These are phyloP conservation scores for Alternaria sp. DNA, from an alignment of 2,329 filamentous ascomycete species.

Conservation along the genomic window DNA sequence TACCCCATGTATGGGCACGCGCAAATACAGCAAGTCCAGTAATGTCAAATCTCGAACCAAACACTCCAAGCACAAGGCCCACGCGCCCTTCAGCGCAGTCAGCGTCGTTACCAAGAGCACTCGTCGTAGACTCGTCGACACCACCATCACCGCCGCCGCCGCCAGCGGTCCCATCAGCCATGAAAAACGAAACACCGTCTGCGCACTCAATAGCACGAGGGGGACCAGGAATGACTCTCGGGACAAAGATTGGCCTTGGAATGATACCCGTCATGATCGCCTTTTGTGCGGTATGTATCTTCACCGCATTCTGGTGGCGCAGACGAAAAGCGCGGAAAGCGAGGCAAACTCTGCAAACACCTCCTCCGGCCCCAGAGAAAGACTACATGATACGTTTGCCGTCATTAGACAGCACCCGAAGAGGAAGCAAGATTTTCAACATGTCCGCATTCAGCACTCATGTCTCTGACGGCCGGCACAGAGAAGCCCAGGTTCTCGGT, in stretches of 20 bases:
- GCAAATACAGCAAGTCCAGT: background rate
- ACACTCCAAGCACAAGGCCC: background rate
- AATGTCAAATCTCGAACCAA: background rate
- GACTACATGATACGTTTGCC: slow-evolving; percentile 11
- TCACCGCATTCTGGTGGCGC: slow-evolving; percentile 28
- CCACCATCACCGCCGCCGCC: background rate
- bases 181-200: background rate
- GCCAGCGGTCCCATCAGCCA: background rate
- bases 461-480: slow-evolving; percentile 1
- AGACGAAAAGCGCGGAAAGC: slow-evolving; percentile 10
- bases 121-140: background rate
- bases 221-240: slow-evolving; percentile 7
- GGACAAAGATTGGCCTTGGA: slow-evolving; percentile 30
- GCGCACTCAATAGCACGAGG: background rate
- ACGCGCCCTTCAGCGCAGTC: background rate
- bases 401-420: slow-evolving; percentile 14
- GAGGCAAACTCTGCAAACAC: background rate
- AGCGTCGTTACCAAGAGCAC: background rate
- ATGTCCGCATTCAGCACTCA: slow-evolving; percentile 28
- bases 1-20: background rate
- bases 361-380: slow-evolving; percentile 22
- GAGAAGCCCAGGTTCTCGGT: slow-evolving; percentile 5
- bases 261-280: slow-evolving; percentile 31
- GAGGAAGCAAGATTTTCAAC: slow-evolving; percentile 27
- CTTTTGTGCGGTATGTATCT: slow-evolving; percentile 20